Evolutionary conservation across 768 basidiomycete genomes (phyloP).

Genomic region (Russula vinacea): DNA sequence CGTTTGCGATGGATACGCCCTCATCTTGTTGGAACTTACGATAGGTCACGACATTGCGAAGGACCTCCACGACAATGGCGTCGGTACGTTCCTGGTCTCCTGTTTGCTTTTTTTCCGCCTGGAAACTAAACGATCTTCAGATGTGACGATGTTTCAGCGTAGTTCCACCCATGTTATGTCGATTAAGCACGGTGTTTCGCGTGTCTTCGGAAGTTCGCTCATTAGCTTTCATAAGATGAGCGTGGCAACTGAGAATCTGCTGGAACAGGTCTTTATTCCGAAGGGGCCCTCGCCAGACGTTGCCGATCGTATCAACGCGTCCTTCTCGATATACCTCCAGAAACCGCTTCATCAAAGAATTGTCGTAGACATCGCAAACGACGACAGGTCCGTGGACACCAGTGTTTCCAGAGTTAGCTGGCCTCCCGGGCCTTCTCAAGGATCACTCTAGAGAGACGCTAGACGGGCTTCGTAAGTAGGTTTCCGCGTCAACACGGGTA

Average conservation of each 20-base stretch:
- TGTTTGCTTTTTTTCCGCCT: background rate
- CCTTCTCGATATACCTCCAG: slow-evolving; percentile 34
- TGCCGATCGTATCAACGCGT: slow-evolving; percentile 53
- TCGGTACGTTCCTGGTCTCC: slow-evolving; percentile 23
- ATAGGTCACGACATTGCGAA: slow-evolving; percentile 38
- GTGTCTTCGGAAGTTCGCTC: slow-evolving; percentile 23
- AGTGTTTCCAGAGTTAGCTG: background rate
- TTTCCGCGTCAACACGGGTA: slow-evolving; percentile 51
- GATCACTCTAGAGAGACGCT: slow-evolving; percentile 43
- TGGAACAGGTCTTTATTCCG: slow-evolving; percentile 21
- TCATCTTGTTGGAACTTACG: background rate
- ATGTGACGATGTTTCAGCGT: slow-evolving; percentile 36
- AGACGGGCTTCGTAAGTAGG: slow-evolving; percentile 54
- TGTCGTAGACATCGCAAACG: slow-evolving; percentile 46
- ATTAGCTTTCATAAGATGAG: background rate
- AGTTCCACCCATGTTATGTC: slow-evolving; percentile 40
- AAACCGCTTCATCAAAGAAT: slow-evolving; percentile 39
- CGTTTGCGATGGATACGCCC: background rate
- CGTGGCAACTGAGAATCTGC: background rate
- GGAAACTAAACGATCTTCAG: slow-evolving; percentile 17
- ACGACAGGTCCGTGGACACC: slow-evolving; percentile 43
- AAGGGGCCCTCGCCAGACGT: slow-evolving; percentile 40
- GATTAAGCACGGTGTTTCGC: slow-evolving; percentile 30
- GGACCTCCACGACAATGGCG: slow-evolving; percentile 34
- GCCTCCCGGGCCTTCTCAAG: background rate